Conservation (phyloP, 345 rosid species). For the Angophora floribunda region DNA sequence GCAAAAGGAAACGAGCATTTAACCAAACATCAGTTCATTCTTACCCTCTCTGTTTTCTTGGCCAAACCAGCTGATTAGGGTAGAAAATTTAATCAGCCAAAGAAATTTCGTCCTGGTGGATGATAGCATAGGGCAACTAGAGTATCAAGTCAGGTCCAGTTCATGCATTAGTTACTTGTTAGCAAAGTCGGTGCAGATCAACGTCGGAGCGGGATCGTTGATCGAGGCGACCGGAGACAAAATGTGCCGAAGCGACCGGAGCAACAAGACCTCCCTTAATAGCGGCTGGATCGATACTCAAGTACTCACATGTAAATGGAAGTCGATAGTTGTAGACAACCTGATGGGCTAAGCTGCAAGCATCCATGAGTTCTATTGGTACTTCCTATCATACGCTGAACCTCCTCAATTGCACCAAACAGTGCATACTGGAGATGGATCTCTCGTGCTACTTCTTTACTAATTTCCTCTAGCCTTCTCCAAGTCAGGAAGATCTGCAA, state of each 20-base stretch:
- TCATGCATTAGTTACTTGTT: neutral
- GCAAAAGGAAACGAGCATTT: neutral
- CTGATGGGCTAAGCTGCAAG: neutral
- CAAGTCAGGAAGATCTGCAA: conserved; percentile 92
- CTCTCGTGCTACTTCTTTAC: neutral
- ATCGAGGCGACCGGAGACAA: neutral
- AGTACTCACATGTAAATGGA: neutral
- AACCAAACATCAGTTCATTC: neutral
- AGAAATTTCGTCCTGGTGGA: neutral
- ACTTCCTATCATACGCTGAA: neutral
- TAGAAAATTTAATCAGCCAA: neutral
- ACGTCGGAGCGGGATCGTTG: neutral
- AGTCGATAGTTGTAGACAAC: neutral
- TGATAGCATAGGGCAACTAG: neutral
- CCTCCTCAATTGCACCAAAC: neutral
- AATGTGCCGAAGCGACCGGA: neutral
- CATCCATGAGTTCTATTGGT: neutral
- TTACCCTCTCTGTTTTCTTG: neutral
- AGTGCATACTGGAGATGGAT: neutral
- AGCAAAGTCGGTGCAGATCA: neutral
- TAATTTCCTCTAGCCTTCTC: conserved; percentile 73
- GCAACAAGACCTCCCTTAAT: neutral
- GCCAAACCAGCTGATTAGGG: neutral
- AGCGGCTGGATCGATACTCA: neutral
- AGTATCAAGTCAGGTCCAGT: neutral